Evolutionary conservation across 2,329 filamentous ascomycete genomes (phyloP).

Genomic region (Claviceps digitariae): DNA sequence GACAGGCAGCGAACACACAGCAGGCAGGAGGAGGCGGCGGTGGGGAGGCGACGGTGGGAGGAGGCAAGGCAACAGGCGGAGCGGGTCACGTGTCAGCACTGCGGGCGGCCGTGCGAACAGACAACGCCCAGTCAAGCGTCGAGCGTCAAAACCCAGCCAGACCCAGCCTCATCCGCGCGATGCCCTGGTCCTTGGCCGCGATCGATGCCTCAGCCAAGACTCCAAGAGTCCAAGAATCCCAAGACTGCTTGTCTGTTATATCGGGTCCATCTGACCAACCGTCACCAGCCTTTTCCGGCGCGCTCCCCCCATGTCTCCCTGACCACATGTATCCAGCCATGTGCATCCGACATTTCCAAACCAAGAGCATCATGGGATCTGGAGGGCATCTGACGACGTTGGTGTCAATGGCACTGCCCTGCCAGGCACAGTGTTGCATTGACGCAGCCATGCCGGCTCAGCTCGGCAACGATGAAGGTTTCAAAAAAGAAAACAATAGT

Average conservation of each 20-base stretch:
- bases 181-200: too few species aligned
- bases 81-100: conserved; percentile 15
- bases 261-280: too few species aligned
- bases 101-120: conserved; percentile 11
- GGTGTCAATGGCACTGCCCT: neutral
- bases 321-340: too few species aligned
- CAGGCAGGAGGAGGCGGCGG: conserved; percentile 7
- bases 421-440: conserved; percentile 3
- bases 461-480: neutral
- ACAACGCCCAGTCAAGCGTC: neutral
- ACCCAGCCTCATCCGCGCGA: neutral
- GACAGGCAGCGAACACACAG: too few species aligned
- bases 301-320: too few species aligned
- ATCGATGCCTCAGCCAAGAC: neutral
- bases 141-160: too few species aligned
- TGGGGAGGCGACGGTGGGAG: conserved; percentile 6
- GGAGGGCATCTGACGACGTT: neutral
- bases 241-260: too few species aligned
- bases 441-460: neutral
- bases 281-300: too few species aligned
- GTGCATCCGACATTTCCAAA: too few species aligned
- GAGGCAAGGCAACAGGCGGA: conserved; percentile 10
- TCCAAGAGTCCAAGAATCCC: too few species aligned
- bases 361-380: neutral
- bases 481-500: too few species aligned